Base-by-base conservation (phyloP, 768 basidiomycete species). In the Amanita thiersii region DNA sequence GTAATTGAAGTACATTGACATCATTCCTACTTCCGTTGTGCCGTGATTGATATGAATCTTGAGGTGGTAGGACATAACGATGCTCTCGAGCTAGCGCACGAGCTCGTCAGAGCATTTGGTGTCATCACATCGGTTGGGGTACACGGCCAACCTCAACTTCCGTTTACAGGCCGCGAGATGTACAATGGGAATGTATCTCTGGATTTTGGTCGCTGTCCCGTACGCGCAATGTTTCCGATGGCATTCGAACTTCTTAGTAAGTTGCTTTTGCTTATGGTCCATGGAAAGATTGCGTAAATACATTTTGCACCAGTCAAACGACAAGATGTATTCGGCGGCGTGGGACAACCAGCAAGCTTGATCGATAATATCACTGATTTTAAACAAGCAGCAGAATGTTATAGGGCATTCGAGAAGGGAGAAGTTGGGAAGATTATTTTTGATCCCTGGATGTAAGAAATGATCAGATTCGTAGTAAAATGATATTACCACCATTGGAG, bases 191-290 rank as follows among this genome's bases (percentile, higher is more conserved):
- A 88, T 56, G 70, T 86, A 5, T 83, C 81, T 1, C 64, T 86
- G 18, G 80, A 86, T 51, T 89, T 88, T 54, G 87, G 87, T 6
- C 75, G 86, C 6, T 88, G 86, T 50, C 86, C 85, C 11, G 84
- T 85, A 3, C 75, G 81, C 10, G 77, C 85, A 1, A 77, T 87
- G 73, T 79, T 88, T 50, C 80, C 81, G 7, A 57, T 73, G 43
- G 86, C 85, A 1, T 69, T 84, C 29, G 79, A 79, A 50, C 57
- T 89, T 20, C 60, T 90, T 21, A 64, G 72, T 69, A 32, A 47
- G 65, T 47, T 2, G 4, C 15, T 8, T 14, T 32, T 19, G 15
- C 19, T 12, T 15, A 12, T 19, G 30, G 31, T 28, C 24, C 25
- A 15, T 20, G 40, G 18, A 15, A 18, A 34, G 7, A 21, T 23